Percentiles rank a stretch among this genome's conserved stretches.
Evolutionary conservation across 805 yeast species (phyloP).

Genomic region (Grigorovia jiainica): DNA sequence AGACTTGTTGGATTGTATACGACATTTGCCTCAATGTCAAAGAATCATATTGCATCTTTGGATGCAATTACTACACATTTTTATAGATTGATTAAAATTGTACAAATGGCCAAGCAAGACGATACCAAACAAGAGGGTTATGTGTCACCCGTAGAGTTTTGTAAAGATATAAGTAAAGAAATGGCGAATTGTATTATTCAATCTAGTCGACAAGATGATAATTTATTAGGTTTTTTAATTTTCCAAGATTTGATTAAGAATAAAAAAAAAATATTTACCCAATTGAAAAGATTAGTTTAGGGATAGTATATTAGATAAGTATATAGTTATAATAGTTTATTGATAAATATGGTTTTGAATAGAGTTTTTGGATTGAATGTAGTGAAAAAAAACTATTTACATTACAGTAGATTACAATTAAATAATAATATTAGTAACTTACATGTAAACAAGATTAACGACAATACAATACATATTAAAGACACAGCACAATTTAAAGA

Average conservation of each 20-base stretch:
- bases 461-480: conserved; percentile 36
- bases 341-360: too few species aligned
- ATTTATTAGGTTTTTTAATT: conserved; percentile 48
- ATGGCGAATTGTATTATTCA: conserved; percentile 50
- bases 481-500: conserved; percentile 71
- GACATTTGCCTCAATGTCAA: conserved; percentile 56
- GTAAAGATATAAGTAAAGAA: conserved; percentile 48
- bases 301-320: too few species aligned
- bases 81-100: conserved; percentile 47
- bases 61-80: conserved; percentile 76
- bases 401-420: too few species aligned
- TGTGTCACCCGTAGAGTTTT: conserved; percentile 31
- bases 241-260: conserved; percentile 52
- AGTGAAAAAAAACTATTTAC: too few species aligned
- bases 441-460: too few species aligned
- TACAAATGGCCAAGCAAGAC: conserved; percentile 34
- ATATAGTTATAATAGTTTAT: too few species aligned
- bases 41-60: conserved; percentile 65
- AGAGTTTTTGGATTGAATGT: too few species aligned
- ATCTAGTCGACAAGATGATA: conserved; percentile 41
- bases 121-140: not conserved
- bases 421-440: too few species aligned
- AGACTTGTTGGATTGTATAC: conserved; percentile 58
- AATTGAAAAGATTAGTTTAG: conserved; percentile 34
- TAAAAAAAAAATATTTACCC: conserved; percentile 56